A percentile compares a stretch with the other conserved stretches of the same genome.
Conservation (phyloP, 352 stramenopile species). For the Phytophthora megakarya region DNA sequence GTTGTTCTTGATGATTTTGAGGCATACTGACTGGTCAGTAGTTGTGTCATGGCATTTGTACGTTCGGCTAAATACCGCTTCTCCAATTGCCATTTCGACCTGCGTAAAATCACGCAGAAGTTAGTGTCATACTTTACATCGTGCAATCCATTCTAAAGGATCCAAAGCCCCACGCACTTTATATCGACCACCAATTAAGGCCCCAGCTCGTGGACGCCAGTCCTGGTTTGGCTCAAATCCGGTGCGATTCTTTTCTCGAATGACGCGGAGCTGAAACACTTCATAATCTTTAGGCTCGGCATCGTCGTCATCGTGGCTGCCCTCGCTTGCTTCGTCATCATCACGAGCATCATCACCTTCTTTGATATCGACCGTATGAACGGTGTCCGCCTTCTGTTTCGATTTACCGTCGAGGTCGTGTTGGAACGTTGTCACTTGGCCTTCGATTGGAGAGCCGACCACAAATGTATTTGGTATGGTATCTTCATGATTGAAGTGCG, state of each 20-base stretch:
- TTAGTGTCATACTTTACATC: slow-evolving; percentile 7
- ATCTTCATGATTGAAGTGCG: slow-evolving; percentile 15
- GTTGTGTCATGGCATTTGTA: slow-evolving; percentile 76
- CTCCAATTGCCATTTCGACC: slow-evolving; percentile 74
- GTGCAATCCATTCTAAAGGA: neutral
- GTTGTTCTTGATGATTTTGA: slow-evolving; percentile 99
- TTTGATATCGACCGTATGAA: slow-evolving; percentile 47
- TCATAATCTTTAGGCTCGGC: slow-evolving; percentile 66
- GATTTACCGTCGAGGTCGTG: slow-evolving; percentile 33
- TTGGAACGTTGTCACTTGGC: slow-evolving; percentile 35
- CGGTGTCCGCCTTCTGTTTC: slow-evolving; percentile 29
- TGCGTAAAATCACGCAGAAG: slow-evolving; percentile 24
- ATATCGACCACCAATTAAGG: slow-evolving; percentile 66
- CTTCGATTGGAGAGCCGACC: slow-evolving; percentile 25
- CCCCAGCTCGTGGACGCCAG: slow-evolving; percentile 63
- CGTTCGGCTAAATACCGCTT: slow-evolving; percentile 84
- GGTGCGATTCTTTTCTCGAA: slow-evolving; percentile 80
- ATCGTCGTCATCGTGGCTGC: slow-evolving; percentile 46
- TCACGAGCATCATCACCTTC: slow-evolving; percentile 21
- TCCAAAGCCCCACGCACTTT: slow-evolving; percentile 37
- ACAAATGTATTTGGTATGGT: slow-evolving; percentile 18
- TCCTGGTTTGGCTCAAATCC: slow-evolving; percentile 84
- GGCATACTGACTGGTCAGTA: slow-evolving; percentile 88
- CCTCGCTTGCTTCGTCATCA: slow-evolving; percentile 40
- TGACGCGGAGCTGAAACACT: slow-evolving; percentile 68